A percentile compares a stretch with the other conserved stretches of the same genome.
Conservation (phyloP, 345 rosid genomes). For the Arabidopsis suecica region DNA sequence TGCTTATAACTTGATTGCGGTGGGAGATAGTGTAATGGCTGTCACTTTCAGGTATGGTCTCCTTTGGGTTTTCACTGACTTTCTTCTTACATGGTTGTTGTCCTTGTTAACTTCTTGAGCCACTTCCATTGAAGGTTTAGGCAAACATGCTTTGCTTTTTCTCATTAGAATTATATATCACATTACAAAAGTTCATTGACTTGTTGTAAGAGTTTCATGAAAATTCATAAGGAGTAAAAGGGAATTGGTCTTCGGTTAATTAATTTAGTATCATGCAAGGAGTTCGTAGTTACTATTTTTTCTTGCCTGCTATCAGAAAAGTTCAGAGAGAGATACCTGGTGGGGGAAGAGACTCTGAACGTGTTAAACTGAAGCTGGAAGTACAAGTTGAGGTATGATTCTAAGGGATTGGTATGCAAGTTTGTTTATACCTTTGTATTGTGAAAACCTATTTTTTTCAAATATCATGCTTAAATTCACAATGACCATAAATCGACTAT, state of each 20-base stretch:
- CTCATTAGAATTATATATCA: constrained; percentile 13
- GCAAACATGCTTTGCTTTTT: not conserved
- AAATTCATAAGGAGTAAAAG: not conserved
- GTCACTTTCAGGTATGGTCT: constrained; percentile 74
- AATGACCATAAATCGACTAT: not conserved
- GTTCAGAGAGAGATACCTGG: constrained; percentile 74
- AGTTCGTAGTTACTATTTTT: not conserved
- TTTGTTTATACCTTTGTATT: not conserved
- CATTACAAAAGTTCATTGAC: not conserved
- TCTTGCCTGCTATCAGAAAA: constrained; percentile 57
- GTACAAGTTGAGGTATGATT: constrained; percentile 78
- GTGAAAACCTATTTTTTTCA: not conserved
- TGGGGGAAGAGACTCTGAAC: constrained; percentile 89
- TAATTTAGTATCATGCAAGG: constrained; percentile 4
- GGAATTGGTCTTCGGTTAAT: constrained; percentile 6
- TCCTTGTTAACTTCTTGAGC: not conserved
- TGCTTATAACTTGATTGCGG: constrained; percentile 79
- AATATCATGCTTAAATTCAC: not conserved
- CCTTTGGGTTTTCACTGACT: not conserved
- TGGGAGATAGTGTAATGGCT: constrained; percentile 83
- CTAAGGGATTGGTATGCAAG: not conserved
- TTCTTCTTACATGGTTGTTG: constrained; percentile 4
- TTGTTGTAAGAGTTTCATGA: not conserved
- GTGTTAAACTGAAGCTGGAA: constrained; percentile 81
- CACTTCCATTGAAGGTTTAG: not conserved